phyloP scores from a whole-genome alignment of 2,329 filamentous ascomycete species.

The Claviceps sp. region DNA sequence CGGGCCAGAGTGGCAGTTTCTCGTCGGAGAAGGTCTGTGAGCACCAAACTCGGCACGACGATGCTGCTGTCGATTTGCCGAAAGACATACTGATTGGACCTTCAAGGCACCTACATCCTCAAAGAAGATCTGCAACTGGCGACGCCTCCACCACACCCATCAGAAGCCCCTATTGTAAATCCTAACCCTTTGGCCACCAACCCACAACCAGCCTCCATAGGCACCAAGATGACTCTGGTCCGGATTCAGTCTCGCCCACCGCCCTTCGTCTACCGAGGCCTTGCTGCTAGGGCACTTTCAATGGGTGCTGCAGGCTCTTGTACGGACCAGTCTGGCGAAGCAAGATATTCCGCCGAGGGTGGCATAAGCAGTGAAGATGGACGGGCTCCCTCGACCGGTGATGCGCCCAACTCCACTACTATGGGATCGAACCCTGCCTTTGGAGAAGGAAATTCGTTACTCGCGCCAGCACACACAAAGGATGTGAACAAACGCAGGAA shows the following conservation, averaged over 20 bases:
- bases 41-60: neutral
- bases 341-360: conserved; percentile 45
- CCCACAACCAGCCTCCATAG: conserved; percentile 68
- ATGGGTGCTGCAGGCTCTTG: conserved; percentile 30
- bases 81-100: conserved; percentile 6
- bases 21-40: conserved; percentile 72
- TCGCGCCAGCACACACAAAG: conserved; percentile 50
- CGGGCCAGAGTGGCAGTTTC: conserved; percentile 74
- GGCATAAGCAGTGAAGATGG: conserved; percentile 45
- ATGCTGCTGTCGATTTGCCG: neutral
- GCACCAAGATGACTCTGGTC: conserved; percentile 72
- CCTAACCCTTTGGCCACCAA: conserved; percentile 83
- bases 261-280: conserved; percentile 40
- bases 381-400: conserved; percentile 38
- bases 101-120: conserved; percentile 69
- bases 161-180: conserved; percentile 75
- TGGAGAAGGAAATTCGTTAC: conserved; percentile 70
- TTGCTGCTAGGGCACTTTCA: conserved; percentile 36
- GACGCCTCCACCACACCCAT: conserved; percentile 89
- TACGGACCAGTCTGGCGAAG: conserved; percentile 50
- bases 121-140: conserved; percentile 87
- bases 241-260: conserved; percentile 51
- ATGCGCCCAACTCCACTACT: conserved; percentile 27
- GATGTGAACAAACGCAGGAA: conserved; percentile 74
- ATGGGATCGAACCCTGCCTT: conserved; percentile 52